Evolutionary conservation across 2,329 filamentous ascomycete genomes (phyloP).

Genomic region (Parafenestella ontariensis): DNA sequence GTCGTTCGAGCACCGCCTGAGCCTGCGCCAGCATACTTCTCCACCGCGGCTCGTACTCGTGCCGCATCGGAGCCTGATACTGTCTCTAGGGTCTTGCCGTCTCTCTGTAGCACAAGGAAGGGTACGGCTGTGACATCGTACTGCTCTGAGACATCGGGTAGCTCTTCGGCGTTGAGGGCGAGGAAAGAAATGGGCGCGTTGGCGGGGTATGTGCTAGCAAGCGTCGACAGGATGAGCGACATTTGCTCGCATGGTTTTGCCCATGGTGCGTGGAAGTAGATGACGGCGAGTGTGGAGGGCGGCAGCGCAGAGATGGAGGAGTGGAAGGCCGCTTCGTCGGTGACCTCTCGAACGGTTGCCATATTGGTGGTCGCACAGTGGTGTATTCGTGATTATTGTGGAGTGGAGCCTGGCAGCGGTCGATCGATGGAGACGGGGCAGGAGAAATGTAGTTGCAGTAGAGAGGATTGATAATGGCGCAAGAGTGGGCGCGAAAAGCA

Average conservation of each 20-base stretch:
- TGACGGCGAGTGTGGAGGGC: conserved; percentile 74
- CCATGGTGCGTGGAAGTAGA: conserved; percentile 97
- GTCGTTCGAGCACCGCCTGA: conserved; percentile 45
- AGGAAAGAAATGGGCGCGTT: conserved; percentile 80
- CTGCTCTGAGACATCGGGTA: conserved; percentile 87
- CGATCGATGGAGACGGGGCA: not conserved
- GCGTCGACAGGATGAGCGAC: conserved; percentile 81
- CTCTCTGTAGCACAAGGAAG: conserved; percentile 82
- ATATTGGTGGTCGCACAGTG: conserved; percentile 21
- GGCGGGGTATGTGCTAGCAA: conserved; percentile 84
- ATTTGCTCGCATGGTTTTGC: conserved; percentile 95
- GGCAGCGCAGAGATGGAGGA: conserved; percentile 72
- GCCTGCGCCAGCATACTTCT: conserved; percentile 72
- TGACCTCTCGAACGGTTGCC: conserved; percentile 75
- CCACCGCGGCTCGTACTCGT: conserved; percentile 84
- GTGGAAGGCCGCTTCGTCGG: conserved; percentile 75
- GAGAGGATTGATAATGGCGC: not conserved
- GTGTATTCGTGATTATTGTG: not conserved
- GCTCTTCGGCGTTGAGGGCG: conserved; percentile 90
- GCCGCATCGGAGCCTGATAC: conserved; percentile 89
- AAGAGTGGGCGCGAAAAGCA: not conserved
- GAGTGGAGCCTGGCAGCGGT: not conserved
- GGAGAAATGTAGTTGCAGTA: not conserved
- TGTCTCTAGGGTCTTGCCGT: conserved; percentile 78
- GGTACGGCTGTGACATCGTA: conserved; percentile 97